These are phyloP conservation scores for Podaxis sp. DNA, from an alignment of 768 basidiomycete genomes.

Conservation along the genomic window DNA sequence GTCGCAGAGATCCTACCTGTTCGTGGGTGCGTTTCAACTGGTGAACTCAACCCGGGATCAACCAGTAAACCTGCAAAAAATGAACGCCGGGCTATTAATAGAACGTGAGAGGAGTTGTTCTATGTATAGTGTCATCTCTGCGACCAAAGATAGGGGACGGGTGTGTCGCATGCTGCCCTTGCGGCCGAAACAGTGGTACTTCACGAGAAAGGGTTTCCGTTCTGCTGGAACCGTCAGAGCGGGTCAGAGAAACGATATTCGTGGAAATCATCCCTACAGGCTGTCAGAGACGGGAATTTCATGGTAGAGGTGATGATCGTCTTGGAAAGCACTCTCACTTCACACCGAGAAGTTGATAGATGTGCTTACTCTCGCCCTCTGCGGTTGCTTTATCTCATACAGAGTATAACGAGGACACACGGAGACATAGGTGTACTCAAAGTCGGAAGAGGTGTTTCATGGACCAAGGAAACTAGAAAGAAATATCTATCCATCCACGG, in stretches of 20 bases:
- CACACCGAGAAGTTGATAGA: too few relatives aligned
- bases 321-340: neutral
- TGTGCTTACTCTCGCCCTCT: neutral
- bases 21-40: neutral
- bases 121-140: neutral
- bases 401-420: neutral
- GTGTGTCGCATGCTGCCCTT: neutral
- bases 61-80: neutral
- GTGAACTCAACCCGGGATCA: neutral
- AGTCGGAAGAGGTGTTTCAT: neutral
- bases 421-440: neutral
- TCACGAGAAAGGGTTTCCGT: neutral
- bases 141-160: neutral
- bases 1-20: neutral
- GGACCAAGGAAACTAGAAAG: too few relatives aligned
- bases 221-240: neutral
- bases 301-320: neutral
- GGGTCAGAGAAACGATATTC: too few relatives aligned
- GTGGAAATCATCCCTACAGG: too few relatives aligned
- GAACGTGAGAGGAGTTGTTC: neutral
- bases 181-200: constrained; percentile 2
- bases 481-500: neutral
- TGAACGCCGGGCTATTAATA: neutral
- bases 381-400: neutral
- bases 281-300: too few relatives aligned